A percentile compares a stretch with the other conserved stretches of the same genome.
These are phyloP conservation scores for Globisporangium iwayamae DNA, from an alignment of 352 stramenopile species.

Conservation along the genomic window DNA sequence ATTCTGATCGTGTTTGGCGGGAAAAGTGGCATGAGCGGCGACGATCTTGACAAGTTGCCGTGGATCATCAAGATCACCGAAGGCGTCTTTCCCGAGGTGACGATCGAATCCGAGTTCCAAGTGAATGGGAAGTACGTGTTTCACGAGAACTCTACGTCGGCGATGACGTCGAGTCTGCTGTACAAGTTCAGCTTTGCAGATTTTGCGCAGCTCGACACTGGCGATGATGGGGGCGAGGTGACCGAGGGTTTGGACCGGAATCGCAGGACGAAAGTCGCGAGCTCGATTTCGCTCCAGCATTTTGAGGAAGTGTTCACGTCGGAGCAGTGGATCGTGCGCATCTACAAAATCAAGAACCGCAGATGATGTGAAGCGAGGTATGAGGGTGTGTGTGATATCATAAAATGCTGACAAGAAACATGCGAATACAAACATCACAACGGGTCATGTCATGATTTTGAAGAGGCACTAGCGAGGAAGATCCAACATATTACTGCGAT, in stretches of 20 bases:
- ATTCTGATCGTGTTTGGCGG: conserved; percentile 77
- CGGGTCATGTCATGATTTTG: neutral
- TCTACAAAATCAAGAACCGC: conserved; percentile 69
- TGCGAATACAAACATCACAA: neutral
- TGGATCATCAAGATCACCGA: conserved; percentile 92
- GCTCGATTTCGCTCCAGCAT: conserved; percentile 71
- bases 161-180: conserved; percentile 84
- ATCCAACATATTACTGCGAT: neutral
- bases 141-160: conserved; percentile 63
- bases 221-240: conserved; percentile 20
- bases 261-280: conserved; percentile 49
- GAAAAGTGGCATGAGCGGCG: conserved; percentile 58
- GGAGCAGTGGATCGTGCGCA: conserved; percentile 91
- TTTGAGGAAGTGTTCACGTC: conserved; percentile 92
- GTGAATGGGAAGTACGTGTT: conserved; percentile 69
- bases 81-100: conserved; percentile 76
- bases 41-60: conserved; percentile 93
- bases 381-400: neutral
- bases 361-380: neutral
- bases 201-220: conserved; percentile 46
- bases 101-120: conserved; percentile 85
- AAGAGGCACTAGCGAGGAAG: neutral
- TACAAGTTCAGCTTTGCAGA: conserved; percentile 92
- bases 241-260: conserved; percentile 69
- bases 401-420: neutral